phyloP scores from a whole-genome alignment of 2,329 filamentous ascomycete species.

The Plenodomus biglobosus region DNA sequence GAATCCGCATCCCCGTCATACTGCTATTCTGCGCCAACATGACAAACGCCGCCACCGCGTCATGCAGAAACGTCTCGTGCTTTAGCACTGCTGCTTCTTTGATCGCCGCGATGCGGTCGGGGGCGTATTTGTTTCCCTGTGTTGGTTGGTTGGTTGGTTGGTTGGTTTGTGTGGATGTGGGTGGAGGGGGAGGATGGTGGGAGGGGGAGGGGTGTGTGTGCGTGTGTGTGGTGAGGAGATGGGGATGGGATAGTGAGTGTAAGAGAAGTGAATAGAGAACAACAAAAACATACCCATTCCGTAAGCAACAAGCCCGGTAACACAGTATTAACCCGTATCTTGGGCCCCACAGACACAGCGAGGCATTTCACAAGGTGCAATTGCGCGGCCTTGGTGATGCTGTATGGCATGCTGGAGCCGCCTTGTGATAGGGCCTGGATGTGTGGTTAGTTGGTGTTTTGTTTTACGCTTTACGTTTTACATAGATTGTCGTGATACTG shows the following conservation, averaged over 20 bases:
- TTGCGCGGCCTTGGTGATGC: slow-evolving; percentile 75
- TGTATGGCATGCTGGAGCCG: slow-evolving; percentile 68
- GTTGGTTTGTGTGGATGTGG: background rate
- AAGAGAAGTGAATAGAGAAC: too few species aligned
- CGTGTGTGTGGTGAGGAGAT: too few species aligned
- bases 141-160: background rate
- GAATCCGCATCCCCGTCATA: slow-evolving; percentile 52
- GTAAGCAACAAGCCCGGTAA: slow-evolving; percentile 66
- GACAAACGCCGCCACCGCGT: slow-evolving; percentile 59
- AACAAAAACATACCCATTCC: slow-evolving; percentile 41
- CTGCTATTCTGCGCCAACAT: slow-evolving; percentile 58
- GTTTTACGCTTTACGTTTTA: too few species aligned
- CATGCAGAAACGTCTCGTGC: slow-evolving; percentile 55
- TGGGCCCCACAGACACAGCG: slow-evolving; percentile 62
- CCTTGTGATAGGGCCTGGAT: slow-evolving; percentile 51
- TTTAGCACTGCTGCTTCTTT: slow-evolving; percentile 63
- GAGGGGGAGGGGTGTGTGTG: too few species aligned
- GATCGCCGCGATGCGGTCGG: slow-evolving; percentile 58
- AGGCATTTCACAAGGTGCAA: slow-evolving; percentile 68
- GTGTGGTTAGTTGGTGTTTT: too few species aligned
- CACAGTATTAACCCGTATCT: slow-evolving; percentile 66
- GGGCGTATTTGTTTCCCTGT: slow-evolving; percentile 58
- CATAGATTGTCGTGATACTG: too few species aligned
- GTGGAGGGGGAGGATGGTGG: background rate
- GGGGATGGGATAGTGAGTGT: too few species aligned